Base-by-base conservation (phyloP, 345 rosid genomes). In the Lenwebbia sp. region DNA sequence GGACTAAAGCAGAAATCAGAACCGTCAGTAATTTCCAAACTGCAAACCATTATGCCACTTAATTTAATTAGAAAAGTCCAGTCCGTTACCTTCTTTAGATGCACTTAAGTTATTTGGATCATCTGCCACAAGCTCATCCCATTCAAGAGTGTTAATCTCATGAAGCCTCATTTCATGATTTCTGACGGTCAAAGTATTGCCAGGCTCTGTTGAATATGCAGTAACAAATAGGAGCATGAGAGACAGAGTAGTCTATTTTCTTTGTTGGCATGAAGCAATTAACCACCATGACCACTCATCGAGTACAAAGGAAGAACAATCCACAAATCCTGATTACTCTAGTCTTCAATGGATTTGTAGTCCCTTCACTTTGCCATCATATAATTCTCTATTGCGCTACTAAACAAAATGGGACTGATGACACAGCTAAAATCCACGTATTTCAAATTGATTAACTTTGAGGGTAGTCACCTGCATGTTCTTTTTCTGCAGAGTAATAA, bases 91-190 rank as follows among this genome's bases (percentile, higher is more conserved):
- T 91, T 84, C 89, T 87, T 78, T 84, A 70, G 91, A 86, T 57
- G 85, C 86, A 84, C 89, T 75, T 30, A 86, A 89, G 87, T 87
- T 85, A 83, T 88, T 86, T 83, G 88, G 88, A 90, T 93, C 93
- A 81, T 91, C 93, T 74, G 90, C 84, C 83, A 93, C 92, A 82
- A 95, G 94, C 88, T 97, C 98, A 88, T 97, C 98, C 99, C 99
- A 97, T 85, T 97, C 99, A 88, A 97, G 98, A 22, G 99, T 97
- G 89, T 96, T 97, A 89, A 97, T 89, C 89, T 97, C 99, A 57
- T 92, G 98, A 91, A 97, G 94, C 89, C 90, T 92, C 91, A 88
- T 90, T 88, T 93, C 97, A 88, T 94, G 94, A 89, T 90, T 93
- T 88, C 40, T 87, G 84, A 87, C 94, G 2, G 92, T 89, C 75